Conservation (phyloP, 148 eudicot species). For the Linanthus parryae region DNA sequence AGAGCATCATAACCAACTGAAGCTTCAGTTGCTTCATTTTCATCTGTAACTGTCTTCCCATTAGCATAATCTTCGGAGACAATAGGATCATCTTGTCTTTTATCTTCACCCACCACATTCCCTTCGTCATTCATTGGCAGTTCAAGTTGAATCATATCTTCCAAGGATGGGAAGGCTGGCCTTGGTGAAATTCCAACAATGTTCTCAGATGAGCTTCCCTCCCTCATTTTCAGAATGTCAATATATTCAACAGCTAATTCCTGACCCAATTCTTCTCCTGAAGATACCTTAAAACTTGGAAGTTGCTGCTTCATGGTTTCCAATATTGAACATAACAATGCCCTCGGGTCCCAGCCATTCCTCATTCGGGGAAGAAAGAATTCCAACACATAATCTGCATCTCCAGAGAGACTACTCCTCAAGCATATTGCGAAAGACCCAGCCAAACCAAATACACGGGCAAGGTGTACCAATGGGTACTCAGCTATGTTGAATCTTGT, state of each 20-base stretch:
- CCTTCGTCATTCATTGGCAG: background rate
- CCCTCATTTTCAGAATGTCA: background rate
- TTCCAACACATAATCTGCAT: conserved; percentile 18
- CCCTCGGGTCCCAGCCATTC: background rate
- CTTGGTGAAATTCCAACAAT: background rate
- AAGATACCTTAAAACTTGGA: conserved; percentile 13
- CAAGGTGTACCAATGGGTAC: conserved; percentile 24
- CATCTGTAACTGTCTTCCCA: background rate
- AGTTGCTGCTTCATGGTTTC: conserved; percentile 12
- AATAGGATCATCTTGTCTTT: no score
- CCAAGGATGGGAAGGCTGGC: background rate
- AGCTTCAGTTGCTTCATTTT: background rate
- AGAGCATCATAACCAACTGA: background rate
- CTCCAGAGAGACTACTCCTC: conserved; percentile 13
- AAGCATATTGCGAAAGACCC: conserved; percentile 16
- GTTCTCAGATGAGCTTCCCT: background rate
- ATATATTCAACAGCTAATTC: conserved; percentile 8
- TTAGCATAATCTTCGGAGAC: no score
- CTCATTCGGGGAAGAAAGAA: conserved; percentile 11
- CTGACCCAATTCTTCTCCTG: conserved; percentile 8
- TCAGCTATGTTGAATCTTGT: conserved; percentile 9
- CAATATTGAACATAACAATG: conserved; percentile 4
- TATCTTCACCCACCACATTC: no score
- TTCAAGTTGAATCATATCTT: background rate
- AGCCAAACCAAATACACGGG: conserved; percentile 8